Conservation (phyloP, 176 grass and related monocot genomes). For the Aegilops sharonensis region DNA sequence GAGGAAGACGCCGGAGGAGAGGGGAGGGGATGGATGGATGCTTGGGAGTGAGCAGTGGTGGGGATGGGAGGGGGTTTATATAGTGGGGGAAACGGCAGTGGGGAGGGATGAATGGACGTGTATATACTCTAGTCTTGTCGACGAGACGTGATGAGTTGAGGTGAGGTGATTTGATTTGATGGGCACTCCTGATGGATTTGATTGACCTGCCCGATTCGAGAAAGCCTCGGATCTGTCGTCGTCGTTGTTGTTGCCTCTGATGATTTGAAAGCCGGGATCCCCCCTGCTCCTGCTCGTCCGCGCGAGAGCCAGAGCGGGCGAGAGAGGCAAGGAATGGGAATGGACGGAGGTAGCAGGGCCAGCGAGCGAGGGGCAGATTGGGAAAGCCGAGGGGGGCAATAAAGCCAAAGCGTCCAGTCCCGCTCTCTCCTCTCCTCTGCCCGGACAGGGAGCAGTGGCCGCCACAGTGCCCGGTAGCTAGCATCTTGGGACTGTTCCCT, state of each 20-base stretch:
- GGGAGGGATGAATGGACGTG: background rate
- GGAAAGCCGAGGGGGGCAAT: slow-evolving; percentile 20
- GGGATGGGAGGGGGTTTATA: slow-evolving; percentile 18
- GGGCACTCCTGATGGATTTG: slow-evolving; percentile 72
- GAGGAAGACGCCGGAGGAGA: background rate
- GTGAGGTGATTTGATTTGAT: slow-evolving; percentile 50
- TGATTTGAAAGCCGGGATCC: slow-evolving; percentile 45
- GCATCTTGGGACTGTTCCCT: slow-evolving; percentile 38
- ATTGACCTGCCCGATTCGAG: slow-evolving; percentile 71
- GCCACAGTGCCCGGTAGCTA: slow-evolving; percentile 21
- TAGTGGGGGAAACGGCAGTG: background rate
- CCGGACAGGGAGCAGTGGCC: slow-evolving; percentile 20
- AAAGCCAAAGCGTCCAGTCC: slow-evolving; percentile 11
- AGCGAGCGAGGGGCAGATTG: slow-evolving; percentile 23
- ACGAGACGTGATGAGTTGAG: slow-evolving; percentile 43
- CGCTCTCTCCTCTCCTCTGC: background rate
- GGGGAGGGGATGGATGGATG: background rate
- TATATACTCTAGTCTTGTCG: background rate
- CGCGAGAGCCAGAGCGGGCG: background rate
- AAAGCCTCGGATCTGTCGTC: slow-evolving; percentile 90
- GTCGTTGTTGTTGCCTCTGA: background rate
- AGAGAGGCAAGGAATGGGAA: background rate
- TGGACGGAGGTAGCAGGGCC: background rate
- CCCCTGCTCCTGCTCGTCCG: too few species aligned
- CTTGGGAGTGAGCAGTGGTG: background rate